Evolutionary conservation across 495 filamentous ascomycete species (phyloP).

Genomic region (Pseudotulostoma volvatum): DNA sequence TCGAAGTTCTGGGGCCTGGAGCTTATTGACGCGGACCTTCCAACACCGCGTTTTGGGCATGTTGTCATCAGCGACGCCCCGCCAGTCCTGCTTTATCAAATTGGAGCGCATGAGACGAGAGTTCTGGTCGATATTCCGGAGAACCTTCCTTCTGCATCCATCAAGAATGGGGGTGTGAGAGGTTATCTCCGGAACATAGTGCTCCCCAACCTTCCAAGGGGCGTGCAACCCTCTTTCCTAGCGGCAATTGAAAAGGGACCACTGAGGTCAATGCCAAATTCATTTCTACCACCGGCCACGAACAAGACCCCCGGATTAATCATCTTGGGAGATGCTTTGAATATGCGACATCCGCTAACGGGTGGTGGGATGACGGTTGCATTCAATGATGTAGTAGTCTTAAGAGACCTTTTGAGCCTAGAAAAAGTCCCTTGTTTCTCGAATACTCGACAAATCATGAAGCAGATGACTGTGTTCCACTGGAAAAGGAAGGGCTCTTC

Average conservation of each 20-base stretch:
- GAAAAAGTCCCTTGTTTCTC: constrained; percentile 48
- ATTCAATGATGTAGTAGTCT: constrained; percentile 67
- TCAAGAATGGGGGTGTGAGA: constrained; percentile 63
- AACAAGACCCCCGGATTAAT: constrained; percentile 58
- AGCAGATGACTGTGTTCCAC: constrained; percentile 64
- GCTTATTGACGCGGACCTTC: constrained; percentile 70
- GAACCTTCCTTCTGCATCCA: constrained; percentile 50
- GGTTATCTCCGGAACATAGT: constrained; percentile 62
- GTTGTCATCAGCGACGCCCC: constrained; percentile 67
- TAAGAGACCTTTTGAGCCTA: constrained; percentile 55
- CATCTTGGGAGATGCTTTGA: constrained; percentile 79
- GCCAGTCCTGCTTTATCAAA: constrained; percentile 90
- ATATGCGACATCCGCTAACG: constrained; percentile 91
- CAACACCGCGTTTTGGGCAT: constrained; percentile 59
- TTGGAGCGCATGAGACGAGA: constrained; percentile 85
- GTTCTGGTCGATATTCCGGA: constrained; percentile 83
- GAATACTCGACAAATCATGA: constrained; percentile 43
- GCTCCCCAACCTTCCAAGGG: constrained; percentile 58
- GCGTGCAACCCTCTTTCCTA: constrained; percentile 55
- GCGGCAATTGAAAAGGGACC: constrained; percentile 58
- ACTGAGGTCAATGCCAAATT: constrained; percentile 80
- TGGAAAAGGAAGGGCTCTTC: constrained; percentile 71
- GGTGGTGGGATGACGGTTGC: constrained; percentile 95
- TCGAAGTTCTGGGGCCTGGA: constrained; percentile 88
- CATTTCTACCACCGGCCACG: constrained; percentile 64